These are phyloP conservation scores for Setaria italica DNA, from an alignment of 202 grass and related monocot genomes.

Conservation along the genomic window DNA sequence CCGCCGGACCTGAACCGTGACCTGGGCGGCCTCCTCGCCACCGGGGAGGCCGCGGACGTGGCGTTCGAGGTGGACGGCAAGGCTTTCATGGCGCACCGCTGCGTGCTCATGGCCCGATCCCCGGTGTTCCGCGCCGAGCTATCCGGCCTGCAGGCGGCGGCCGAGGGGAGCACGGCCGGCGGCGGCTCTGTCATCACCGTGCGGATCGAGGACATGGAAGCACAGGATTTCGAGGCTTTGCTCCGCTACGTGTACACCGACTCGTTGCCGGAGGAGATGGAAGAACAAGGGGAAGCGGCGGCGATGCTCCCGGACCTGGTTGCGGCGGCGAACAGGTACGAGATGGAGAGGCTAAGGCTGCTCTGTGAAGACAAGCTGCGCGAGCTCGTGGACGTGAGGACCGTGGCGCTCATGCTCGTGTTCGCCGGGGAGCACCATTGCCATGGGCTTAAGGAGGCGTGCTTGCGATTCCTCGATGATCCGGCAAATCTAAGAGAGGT, in stretches of 20 bases:
- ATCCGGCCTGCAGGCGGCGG: not conserved
- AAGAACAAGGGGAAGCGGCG: not conserved
- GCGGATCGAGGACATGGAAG: conserved; percentile 10
- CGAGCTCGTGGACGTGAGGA: not conserved
- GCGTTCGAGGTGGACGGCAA: conserved; percentile 27
- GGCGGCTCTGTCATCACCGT: not conserved
- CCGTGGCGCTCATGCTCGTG: conserved; percentile 1
- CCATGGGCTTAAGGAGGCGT: conserved; percentile 14
- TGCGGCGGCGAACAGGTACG: not conserved
- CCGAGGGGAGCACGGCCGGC: too few species aligned
- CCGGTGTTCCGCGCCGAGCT: conserved; percentile 1
- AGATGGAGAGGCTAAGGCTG: conserved; percentile 37
- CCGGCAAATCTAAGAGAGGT: not conserved
- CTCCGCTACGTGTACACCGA: conserved; percentile 28
- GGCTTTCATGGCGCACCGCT: not conserved
- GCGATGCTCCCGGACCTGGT: conserved; percentile 28
- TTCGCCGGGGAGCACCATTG: conserved; percentile 19
- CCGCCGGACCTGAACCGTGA: not conserved
- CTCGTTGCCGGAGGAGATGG: conserved; percentile 17
- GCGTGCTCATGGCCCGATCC: conserved; percentile 20
- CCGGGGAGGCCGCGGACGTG: not conserved
- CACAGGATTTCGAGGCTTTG: conserved; percentile 23
- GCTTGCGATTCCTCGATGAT: conserved; percentile 5
- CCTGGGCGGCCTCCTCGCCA: conserved; percentile 5
- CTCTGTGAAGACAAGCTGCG: conserved; percentile 30